Percentiles rank a stretch among this genome's conserved stretches.
phyloP scores from a whole-genome alignment of 2,329 filamentous ascomycete species.

The Fusarium mexicanum region DNA sequence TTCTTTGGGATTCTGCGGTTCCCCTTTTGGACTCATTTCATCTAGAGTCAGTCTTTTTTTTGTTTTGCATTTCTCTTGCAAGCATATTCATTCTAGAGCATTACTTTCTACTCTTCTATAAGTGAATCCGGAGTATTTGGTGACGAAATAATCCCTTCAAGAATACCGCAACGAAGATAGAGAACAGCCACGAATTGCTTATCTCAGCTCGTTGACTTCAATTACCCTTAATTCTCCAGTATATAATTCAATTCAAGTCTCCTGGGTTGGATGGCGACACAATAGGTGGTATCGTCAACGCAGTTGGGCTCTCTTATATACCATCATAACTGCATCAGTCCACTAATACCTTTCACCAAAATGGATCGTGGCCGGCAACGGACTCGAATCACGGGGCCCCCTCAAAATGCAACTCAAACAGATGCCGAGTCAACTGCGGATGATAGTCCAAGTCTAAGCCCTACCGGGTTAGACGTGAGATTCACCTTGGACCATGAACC shows the following conservation, averaged over 20 bases:
- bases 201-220: not conserved
- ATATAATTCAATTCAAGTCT: not conserved
- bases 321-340: not conserved
- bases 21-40: not conserved
- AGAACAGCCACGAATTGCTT: not conserved
- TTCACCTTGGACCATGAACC: not conserved
- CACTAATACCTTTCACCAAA: not conserved
- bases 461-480: conserved; percentile 33
- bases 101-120: not conserved
- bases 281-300: not conserved
- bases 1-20: not conserved
- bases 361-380: conserved; percentile 14
- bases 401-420: conserved; percentile 8
- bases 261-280: not conserved
- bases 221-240: not conserved
- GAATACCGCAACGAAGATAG: not conserved
- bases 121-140: not conserved
- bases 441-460: conserved; percentile 32
- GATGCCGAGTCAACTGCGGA: conserved; percentile 5
- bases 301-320: not conserved
- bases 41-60: not conserved
- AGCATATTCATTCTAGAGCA: not conserved
- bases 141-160: conserved; percentile 5
- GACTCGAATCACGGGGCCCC: conserved; percentile 4
- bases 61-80: not conserved